These are phyloP conservation scores for Corymbia citriodora DNA, from an alignment of 441 rosid genomes.

Conservation along the genomic window DNA sequence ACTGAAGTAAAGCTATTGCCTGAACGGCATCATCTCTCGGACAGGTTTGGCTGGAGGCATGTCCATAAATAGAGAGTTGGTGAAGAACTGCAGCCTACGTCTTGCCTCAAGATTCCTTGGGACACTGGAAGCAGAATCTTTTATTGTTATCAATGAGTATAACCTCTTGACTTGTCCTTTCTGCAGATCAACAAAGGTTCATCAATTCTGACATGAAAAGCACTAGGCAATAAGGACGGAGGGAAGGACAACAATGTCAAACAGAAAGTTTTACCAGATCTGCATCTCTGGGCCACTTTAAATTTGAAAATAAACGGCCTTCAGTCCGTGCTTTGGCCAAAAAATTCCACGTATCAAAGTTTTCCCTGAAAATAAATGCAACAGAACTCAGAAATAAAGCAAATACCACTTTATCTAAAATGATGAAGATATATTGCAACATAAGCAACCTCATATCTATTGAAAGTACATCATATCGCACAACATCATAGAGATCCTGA, in stretches of 20 bases:
- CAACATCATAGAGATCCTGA: slow-evolving; percentile 96
- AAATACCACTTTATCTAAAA: neutral
- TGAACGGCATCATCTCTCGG: slow-evolving; percentile 79
- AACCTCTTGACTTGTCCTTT: slow-evolving; percentile 74
- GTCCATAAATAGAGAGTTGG: slow-evolving; percentile 96
- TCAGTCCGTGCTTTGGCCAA: slow-evolving; percentile 79
- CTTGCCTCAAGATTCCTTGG: slow-evolving; percentile 94
- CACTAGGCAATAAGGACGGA: neutral
- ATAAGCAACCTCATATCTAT: slow-evolving; percentile 64
- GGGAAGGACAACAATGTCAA: neutral
- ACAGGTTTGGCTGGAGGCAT: slow-evolving; percentile 80
- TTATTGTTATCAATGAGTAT: slow-evolving; percentile 79
- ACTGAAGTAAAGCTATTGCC: slow-evolving; percentile 25
- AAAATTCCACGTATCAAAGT: slow-evolving; percentile 75
- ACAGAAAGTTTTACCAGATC: slow-evolving; percentile 59
- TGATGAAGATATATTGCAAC: slow-evolving; percentile 1
- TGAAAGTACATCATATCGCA: slow-evolving; percentile 71
- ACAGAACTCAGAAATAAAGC: neutral
- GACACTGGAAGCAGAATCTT: slow-evolving; percentile 88
- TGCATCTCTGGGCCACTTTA: slow-evolving; percentile 89
- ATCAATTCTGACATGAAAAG: neutral
- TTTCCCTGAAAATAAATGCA: slow-evolving; percentile 41
- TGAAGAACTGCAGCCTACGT: slow-evolving; percentile 86
- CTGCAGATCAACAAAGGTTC: slow-evolving; percentile 39
- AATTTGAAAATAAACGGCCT: slow-evolving; percentile 81